Conservation (phyloP, 139 green algal species). For the Chlorella sp. region DNA sequence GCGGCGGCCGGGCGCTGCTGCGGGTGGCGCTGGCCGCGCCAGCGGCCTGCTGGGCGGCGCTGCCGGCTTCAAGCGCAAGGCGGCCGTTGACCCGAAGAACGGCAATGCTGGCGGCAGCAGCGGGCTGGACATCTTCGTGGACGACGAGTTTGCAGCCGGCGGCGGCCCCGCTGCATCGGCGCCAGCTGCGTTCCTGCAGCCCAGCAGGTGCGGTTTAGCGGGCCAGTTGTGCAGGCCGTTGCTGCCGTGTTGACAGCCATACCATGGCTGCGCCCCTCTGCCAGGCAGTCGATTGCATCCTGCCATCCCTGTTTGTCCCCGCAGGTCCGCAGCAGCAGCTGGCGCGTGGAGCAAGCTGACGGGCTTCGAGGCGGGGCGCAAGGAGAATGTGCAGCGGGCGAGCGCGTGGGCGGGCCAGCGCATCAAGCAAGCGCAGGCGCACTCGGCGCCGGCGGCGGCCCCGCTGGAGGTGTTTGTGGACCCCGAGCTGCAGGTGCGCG, state of each 20-base stretch:
- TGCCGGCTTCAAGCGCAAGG: slow-evolving; percentile 23
- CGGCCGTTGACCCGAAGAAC: slow-evolving; percentile 27
- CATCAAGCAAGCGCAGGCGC: slow-evolving; percentile 45
- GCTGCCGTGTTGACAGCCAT: not conserved
- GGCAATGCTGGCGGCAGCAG: not conserved
- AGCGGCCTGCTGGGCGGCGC: slow-evolving; percentile 7
- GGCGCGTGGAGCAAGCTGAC: slow-evolving; percentile 33
- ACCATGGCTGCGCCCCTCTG: not conserved
- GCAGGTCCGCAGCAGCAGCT: slow-evolving; percentile 15
- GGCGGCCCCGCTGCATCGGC: not conserved
- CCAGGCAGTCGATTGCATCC: not conserved
- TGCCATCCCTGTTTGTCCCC: not conserved
- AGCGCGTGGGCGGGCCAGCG: slow-evolving; percentile 48
- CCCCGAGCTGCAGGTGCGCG: slow-evolving; percentile 45
- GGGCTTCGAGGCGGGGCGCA: slow-evolving; percentile 46
- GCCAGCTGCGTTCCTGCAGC: not conserved
- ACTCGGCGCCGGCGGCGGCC: slow-evolving; percentile 27
- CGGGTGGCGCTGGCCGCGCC: not conserved
- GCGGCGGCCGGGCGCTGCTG: not conserved
- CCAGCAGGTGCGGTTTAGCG: not conserved
- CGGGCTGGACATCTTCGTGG: slow-evolving; percentile 73
- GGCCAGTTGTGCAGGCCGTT: not conserved
- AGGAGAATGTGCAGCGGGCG: slow-evolving; percentile 59
- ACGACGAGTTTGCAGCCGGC: slow-evolving; percentile 69
- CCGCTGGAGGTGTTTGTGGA: slow-evolving; percentile 51